Conservation (phyloP, 805 yeast species). For the Zygoascus flipseniorum region DNA sequence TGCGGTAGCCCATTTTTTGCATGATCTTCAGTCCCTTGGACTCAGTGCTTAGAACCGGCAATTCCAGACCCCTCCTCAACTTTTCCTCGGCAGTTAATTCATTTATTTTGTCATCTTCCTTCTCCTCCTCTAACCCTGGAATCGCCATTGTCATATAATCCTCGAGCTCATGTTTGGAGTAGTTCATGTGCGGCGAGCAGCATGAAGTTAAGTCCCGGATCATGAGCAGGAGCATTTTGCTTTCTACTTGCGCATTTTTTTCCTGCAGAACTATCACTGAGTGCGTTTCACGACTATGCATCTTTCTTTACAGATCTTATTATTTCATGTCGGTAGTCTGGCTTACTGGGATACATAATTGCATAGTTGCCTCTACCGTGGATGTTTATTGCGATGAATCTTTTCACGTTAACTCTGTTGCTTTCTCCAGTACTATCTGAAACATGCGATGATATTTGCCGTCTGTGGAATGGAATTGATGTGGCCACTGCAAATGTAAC, state of each 20-base stretch:
- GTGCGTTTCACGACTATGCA: too few species aligned
- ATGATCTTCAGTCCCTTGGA: constrained; percentile 35
- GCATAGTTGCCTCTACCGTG: too few species aligned
- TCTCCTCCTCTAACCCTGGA: constrained; percentile 7
- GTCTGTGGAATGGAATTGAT: constrained; percentile 13
- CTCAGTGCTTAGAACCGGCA: neutral
- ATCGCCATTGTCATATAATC: constrained; percentile 27
- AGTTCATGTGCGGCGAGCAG: neutral
- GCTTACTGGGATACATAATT: too few species aligned
- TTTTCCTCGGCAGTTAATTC: neutral
- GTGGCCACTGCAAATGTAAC: constrained; percentile 8
- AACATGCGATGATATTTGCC: neutral
- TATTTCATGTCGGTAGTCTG: too few species aligned
- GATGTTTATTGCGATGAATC: too few species aligned
- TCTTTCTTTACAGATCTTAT: too few species aligned
- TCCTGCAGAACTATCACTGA: too few species aligned
- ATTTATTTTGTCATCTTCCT: neutral
- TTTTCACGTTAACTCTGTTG: too few species aligned
- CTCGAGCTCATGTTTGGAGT: constrained; percentile 14
- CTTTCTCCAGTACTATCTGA: neutral
- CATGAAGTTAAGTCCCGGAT: neutral
- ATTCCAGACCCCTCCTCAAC: constrained; percentile 1
- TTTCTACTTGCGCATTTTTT: too few species aligned
- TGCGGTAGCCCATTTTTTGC: constrained; percentile 50
- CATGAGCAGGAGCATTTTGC: neutral